Percentiles rank a stretch among this genome's conserved stretches.
Evolutionary conservation across 2,329 filamentous ascomycete species (phyloP).

Genomic region (Cyclaneusma minus): DNA sequence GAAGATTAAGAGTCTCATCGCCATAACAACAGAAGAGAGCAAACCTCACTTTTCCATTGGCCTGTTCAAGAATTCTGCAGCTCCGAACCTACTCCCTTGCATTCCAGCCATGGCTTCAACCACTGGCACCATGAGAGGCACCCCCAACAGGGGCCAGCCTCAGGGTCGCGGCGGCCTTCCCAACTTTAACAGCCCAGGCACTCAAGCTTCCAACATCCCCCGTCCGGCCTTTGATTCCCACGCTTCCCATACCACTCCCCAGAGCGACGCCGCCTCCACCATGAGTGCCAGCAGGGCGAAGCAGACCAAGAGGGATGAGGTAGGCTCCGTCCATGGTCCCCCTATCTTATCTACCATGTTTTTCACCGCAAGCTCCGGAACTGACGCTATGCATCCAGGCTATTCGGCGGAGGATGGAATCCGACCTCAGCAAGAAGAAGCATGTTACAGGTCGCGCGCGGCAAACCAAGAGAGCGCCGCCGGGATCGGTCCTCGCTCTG

Average conservation of each 20-base stretch:
- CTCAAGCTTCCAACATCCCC: constrained; percentile 55
- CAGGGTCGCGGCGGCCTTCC: constrained; percentile 41
- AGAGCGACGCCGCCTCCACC: constrained; percentile 43
- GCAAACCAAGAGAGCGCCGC: constrained; percentile 82
- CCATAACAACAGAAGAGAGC: too few species aligned
- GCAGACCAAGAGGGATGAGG: constrained; percentile 96
- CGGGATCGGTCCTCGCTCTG: constrained; percentile 86
- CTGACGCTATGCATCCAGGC: constrained; percentile 40
- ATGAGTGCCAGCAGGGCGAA: constrained; percentile 91
- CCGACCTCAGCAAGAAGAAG: constrained; percentile 95
- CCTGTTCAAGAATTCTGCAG: too few species aligned
- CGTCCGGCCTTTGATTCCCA: constrained; percentile 52
- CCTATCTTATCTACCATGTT: constrained; percentile 4
- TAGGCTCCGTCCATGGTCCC: constrained; percentile 29
- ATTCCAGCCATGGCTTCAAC: constrained; percentile 18
- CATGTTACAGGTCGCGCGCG: constrained; percentile 62
- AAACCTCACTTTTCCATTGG: too few species aligned
- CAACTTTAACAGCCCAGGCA: constrained; percentile 42
- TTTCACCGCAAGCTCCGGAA: constrained; percentile 8
- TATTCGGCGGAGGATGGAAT: constrained; percentile 93
- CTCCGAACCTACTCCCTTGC: too few species aligned
- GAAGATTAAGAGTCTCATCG: too few species aligned
- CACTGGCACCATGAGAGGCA: constrained; percentile 46
- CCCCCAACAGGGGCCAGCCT: constrained; percentile 47
- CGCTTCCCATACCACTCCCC: constrained; percentile 24